A percentile compares a stretch with the other conserved stretches of the same genome.
These are phyloP conservation scores for Solanum appendiculatum DNA, from an alignment of 257 asterid genomes.

Conservation along the genomic window DNA sequence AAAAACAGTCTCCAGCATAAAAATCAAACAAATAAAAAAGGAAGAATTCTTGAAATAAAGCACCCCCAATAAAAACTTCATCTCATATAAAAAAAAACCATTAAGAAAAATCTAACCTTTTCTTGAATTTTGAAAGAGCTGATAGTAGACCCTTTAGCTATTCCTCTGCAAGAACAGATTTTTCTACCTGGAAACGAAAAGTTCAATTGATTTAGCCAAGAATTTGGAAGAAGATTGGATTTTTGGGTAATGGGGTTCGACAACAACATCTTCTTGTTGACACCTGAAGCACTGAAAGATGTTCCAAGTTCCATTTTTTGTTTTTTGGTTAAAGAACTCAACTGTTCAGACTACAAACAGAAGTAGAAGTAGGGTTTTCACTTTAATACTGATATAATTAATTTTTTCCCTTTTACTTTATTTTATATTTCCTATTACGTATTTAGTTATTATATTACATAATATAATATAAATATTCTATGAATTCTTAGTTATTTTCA, in stretches of 20 bases:
- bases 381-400: too few relatives aligned
- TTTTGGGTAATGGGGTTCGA: slow-evolving; percentile 8
- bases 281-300: slow-evolving; percentile 3
- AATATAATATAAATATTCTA: too few relatives aligned
- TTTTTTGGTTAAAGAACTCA: neutral
- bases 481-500: too few relatives aligned
- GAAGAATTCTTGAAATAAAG: neutral
- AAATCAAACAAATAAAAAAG: neutral
- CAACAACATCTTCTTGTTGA: slow-evolving; percentile 7
- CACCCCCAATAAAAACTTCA: neutral
- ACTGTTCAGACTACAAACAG: neutral
- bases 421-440: too few relatives aligned
- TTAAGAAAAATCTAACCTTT: slow-evolving; percentile 9
- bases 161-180: slow-evolving; percentile 19
- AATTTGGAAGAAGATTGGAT: neutral
- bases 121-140: slow-evolving; percentile 8
- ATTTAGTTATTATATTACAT: too few relatives aligned
- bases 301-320: slow-evolving; percentile 29
- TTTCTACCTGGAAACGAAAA: slow-evolving; percentile 12
- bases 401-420: too few relatives aligned
- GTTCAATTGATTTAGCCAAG: slow-evolving; percentile 3
- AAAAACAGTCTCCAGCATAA: neutral
- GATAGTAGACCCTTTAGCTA: slow-evolving; percentile 10
- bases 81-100: neutral
- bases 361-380: neutral